phyloP scores from a whole-genome alignment of 495 filamentous ascomycete species.

The Cetradonia linearis region DNA sequence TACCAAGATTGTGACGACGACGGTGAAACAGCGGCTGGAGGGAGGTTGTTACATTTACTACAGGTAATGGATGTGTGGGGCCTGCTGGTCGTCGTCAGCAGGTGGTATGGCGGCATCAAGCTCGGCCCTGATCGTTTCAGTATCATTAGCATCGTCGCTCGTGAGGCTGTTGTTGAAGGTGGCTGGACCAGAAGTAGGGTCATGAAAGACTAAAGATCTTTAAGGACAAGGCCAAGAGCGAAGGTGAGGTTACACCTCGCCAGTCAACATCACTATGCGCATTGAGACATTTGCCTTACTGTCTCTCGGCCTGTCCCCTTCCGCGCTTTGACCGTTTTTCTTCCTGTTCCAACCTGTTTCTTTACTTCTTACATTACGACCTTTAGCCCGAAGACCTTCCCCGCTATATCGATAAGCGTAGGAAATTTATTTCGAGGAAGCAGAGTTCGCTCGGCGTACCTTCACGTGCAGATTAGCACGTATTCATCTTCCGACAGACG shows the following conservation, averaged over 20 bases:
- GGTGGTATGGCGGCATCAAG: constrained; percentile 90
- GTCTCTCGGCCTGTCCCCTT: background rate
- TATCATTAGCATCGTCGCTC: constrained; percentile 73
- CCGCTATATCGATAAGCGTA: background rate
- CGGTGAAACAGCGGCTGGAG: constrained; percentile 89
- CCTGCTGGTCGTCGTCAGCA: constrained; percentile 81
- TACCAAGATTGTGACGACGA: constrained; percentile 94
- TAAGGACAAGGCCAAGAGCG: background rate
- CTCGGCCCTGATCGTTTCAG: constrained; percentile 83
- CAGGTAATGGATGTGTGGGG: constrained; percentile 92
- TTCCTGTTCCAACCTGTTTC: background rate
- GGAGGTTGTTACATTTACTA: constrained; percentile 75
- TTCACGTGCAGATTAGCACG: background rate
- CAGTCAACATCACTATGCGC: background rate
- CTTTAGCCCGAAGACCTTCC: background rate
- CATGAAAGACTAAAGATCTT: background rate
- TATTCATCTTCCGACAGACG: background rate
- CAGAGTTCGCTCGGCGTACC: background rate
- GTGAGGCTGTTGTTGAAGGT: constrained; percentile 77
- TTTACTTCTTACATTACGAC: background rate
- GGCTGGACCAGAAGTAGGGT: constrained; percentile 32
- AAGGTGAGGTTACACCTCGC: background rate
- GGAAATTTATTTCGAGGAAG: background rate
- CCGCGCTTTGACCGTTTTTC: background rate
- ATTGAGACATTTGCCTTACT: background rate